phyloP scores from a whole-genome alignment of 139 green algal genomes.

The Zygnema cylindricum region DNA sequence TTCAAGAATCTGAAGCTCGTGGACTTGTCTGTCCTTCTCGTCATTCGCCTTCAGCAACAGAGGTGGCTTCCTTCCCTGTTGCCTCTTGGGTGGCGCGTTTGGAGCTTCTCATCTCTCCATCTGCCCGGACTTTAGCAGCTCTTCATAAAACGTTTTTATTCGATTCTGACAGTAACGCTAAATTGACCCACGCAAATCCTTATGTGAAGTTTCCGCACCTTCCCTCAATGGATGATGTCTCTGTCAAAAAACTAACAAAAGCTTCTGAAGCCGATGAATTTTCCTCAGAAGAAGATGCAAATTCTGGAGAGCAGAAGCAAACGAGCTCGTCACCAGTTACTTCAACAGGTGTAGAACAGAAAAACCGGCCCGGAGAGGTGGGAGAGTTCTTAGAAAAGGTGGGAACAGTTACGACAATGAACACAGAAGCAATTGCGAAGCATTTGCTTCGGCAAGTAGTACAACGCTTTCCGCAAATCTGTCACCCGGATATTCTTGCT shows the following conservation, averaged over 20 bases:
- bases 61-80: constrained; percentile 41
- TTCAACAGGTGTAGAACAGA: too few species aligned
- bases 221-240: neutral
- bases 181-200: too few species aligned
- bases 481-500: constrained; percentile 48
- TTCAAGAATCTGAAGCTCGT: neutral
- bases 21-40: neutral
- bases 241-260: too few species aligned
- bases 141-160: neutral
- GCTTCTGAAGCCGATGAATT: too few species aligned
- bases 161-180: too few species aligned
- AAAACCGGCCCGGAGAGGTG: too few species aligned
- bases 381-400: neutral
- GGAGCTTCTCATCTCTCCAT: constrained; percentile 49
- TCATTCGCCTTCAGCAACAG: constrained; percentile 38
- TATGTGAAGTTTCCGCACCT: too few species aligned
- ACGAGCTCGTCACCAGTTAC: too few species aligned
- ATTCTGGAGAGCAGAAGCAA: too few species aligned
- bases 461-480: constrained; percentile 31
- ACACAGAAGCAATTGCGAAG: neutral
- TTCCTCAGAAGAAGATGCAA: neutral
- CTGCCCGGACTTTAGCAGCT: neutral
- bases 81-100: constrained; percentile 38
- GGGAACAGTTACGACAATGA: neutral
- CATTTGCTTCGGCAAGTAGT: constrained; percentile 17